Percentiles rank a stretch among this genome's conserved stretches.
Evolutionary conservation across 1,139 yeast genomes (phyloP).

Genomic region (Kurtzmaniella natalensis): DNA sequence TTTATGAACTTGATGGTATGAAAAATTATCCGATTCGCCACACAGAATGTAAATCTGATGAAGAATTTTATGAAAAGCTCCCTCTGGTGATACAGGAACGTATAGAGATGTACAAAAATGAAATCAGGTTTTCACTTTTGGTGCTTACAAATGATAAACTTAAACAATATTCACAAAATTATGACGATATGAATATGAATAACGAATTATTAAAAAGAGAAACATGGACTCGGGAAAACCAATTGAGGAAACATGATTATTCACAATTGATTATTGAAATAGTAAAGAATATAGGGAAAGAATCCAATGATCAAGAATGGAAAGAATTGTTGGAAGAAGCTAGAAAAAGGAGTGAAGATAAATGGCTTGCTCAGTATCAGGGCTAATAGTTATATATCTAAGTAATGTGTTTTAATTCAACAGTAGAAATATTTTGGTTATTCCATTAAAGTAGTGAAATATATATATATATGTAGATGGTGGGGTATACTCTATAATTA

Average conservation of each 20-base stretch:
- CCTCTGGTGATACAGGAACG: conserved; percentile 44
- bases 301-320: conserved; percentile 45
- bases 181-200: conserved; percentile 29
- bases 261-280: conserved; percentile 49
- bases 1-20: conserved; percentile 69
- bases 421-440: conserved; percentile 10
- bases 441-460: conserved; percentile 1
- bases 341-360: conserved; percentile 16
- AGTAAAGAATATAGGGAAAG: conserved; percentile 34
- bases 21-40: conserved; percentile 57
- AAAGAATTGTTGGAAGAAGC: conserved; percentile 29
- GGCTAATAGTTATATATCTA: too few relatives aligned
- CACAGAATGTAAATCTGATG: conserved; percentile 32
- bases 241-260: conserved; percentile 52
- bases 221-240: conserved; percentile 37
- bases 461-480: conserved; percentile 7
- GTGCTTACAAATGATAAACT: conserved; percentile 54
- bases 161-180: conserved; percentile 26
- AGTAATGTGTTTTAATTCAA: too few relatives aligned
- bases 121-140: conserved; percentile 56
- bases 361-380: too few relatives aligned
- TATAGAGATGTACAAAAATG: conserved; percentile 43
- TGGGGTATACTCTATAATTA: too few relatives aligned
- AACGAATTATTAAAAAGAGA: conserved; percentile 34
- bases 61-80: conserved; percentile 41